These are phyloP conservation scores for Senecio squalidus DNA, from an alignment of 140 eudicot species.

Conservation along the genomic window DNA sequence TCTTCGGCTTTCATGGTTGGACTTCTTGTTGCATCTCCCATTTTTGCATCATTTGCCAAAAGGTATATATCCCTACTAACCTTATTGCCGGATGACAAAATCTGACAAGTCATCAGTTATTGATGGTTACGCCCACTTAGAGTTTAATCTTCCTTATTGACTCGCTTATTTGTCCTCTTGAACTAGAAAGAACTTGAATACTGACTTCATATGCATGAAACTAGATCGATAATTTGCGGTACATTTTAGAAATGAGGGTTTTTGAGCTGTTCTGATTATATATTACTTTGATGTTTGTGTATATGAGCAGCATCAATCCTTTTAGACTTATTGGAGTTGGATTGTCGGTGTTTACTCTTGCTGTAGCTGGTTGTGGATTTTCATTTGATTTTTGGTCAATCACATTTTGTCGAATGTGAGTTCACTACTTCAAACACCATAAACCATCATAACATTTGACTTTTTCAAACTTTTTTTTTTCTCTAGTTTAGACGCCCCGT, in stretches of 20 bases:
- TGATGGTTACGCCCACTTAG: no score
- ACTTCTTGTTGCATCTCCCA: slow-evolving; percentile 91
- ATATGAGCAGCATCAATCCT: slow-evolving; percentile 63
- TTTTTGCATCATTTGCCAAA: slow-evolving; percentile 87
- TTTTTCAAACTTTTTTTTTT: no score
- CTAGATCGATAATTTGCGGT: no score
- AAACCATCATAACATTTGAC: neutral
- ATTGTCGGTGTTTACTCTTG: slow-evolving; percentile 81
- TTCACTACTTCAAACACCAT: slow-evolving; percentile 6
- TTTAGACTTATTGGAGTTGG: slow-evolving; percentile 94
- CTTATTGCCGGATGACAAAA: neutral
- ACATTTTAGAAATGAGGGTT: neutral
- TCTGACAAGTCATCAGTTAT: neutral
- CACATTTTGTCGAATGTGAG: slow-evolving; percentile 77
- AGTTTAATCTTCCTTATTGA: neutral
- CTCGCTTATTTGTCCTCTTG: no score
- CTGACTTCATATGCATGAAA: no score
- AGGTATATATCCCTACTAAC: slow-evolving; percentile 37
- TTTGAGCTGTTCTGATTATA: no score
- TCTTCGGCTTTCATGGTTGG: slow-evolving; percentile 98
- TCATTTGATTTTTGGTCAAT: slow-evolving; percentile 88
- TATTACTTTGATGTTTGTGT: slow-evolving; percentile 9
- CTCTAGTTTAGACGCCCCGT: neutral
- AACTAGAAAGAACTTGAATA: no score
- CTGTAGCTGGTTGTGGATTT: slow-evolving; percentile 74